Evolutionary conservation across 2,329 filamentous ascomycete genomes (phyloP), one percentile per base, ranked within the genome.

Genomic region (Lojkania enalia): DNA sequence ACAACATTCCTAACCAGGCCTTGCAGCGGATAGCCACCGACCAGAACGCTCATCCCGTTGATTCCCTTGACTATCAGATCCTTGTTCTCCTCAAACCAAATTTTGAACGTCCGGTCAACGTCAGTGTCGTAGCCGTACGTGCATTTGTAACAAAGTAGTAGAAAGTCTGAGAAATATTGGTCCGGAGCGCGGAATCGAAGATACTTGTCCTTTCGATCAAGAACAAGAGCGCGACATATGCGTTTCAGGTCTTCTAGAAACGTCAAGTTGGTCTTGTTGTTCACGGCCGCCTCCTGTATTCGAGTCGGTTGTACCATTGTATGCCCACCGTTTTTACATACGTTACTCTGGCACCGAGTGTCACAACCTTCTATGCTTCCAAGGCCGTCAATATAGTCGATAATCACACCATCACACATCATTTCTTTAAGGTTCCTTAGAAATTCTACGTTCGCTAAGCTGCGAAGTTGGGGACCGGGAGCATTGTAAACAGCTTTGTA

Each of bases 151-250:
- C 61, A 66, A 13, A 63, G 42, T n/a, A 47, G 50, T 3, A 64
- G 35, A 31, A 67, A 64, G 27, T 64, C 58, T 16, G 45, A 52
- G 15, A 61, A 35, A 25, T 64, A 67, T 4, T 59, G 44, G 1
- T 41, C 27, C 3, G 57, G 62, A 9, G 62, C 58, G 18, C 50
- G 48, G 20, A 55, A 61, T 30, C 60, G 55, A 6, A 66, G 49
- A 25, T 64, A 66, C 16, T 66, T 67, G 52, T 67, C 62, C 33
- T 59, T 51, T 5, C 62, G 57, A 31, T 63, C 58, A 18, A 67
- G 51, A 5, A 60, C 55, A 4, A 67, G 53, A 0, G 58, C 64
- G 13, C 58, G 55, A 5, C 58, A 53, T 12, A 66, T 49, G 1
- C 51, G 42, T 36, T 57, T 50, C 5, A 65, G 35, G 43, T 54